Conservation (phyloP, 208 protist genomes). For the Crithidia mellificae region DNA sequence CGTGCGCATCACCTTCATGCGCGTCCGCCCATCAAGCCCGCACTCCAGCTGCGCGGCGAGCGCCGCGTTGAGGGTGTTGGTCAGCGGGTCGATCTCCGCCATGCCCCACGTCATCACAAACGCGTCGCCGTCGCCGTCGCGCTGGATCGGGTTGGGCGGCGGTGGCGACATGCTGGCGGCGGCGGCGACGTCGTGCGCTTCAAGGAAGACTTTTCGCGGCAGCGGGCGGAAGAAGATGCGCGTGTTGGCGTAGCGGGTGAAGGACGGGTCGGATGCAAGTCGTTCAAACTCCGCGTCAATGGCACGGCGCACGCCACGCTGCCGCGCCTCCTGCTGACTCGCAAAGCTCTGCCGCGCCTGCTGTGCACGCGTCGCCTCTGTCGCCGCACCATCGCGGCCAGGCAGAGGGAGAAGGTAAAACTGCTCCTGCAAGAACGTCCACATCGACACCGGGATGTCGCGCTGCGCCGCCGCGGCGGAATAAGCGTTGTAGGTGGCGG, state of each 20-base stretch:
- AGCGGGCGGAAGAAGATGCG: constrained; percentile 44
- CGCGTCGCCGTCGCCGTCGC: constrained; percentile 19
- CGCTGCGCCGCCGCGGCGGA: neutral
- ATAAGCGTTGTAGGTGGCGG: neutral
- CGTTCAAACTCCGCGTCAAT: constrained; percentile 30
- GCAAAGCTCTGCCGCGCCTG: neutral
- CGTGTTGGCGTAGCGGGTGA: constrained; percentile 28
- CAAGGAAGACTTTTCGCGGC: constrained; percentile 27
- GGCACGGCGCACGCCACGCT: neutral
- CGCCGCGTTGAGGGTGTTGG: neutral
- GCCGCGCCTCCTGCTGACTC: neutral
- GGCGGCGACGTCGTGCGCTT: neutral
- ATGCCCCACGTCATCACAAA: constrained; percentile 23
- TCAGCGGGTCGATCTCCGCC: constrained; percentile 15
- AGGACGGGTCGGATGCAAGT: constrained; percentile 30
- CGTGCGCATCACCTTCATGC: constrained; percentile 19
- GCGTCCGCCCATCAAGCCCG: neutral
- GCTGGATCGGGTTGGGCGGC: constrained; percentile 11
- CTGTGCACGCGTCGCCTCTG: neutral
- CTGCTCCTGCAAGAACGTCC: neutral
- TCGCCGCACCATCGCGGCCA: neutral
- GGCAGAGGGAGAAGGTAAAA: neutral
- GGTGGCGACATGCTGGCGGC: neutral
- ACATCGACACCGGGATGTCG: neutral
- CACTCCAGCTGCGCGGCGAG: neutral